A percentile compares a stretch with the other conserved stretches of the same genome.
phyloP scores from a whole-genome alignment of 768 basidiomycete genomes.

The Trametes cubensis region DNA sequence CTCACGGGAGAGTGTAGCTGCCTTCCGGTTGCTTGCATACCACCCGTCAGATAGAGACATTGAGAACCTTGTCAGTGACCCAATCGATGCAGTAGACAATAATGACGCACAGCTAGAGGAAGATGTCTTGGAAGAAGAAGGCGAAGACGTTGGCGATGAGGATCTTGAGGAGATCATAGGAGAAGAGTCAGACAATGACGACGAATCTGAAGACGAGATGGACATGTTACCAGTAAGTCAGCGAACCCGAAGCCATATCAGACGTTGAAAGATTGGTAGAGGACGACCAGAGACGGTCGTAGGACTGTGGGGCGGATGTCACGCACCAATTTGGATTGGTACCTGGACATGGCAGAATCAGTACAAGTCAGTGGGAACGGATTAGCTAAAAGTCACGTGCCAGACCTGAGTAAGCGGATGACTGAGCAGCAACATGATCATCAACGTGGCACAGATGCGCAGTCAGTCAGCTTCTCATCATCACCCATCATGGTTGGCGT shows the following conservation, averaged over 20 bases:
- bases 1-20: conserved; percentile 8
- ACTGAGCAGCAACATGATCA: too few species aligned
- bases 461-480: too few species aligned
- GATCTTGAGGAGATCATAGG: background rate
- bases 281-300: background rate
- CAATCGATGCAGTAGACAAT: background rate
- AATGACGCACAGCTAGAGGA: too few species aligned
- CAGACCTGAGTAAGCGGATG: too few species aligned
- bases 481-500: too few species aligned
- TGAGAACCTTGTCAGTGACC: background rate
- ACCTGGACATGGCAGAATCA: too few species aligned
- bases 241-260: background rate
- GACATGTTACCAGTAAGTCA: background rate
- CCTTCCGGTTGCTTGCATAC: conserved; percentile 20
- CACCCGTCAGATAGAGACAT: background rate
- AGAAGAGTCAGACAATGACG: background rate
- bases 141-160: background rate
- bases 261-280: background rate
- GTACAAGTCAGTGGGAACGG: too few species aligned
- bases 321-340: background rate
- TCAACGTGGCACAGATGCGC: too few species aligned
- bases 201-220: background rate
- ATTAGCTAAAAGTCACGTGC: too few species aligned
- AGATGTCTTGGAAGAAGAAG: too few species aligned
- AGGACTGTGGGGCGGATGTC: background rate